Evolutionary conservation across 108 stramenopile species (phyloP).

Genomic region (Pseudonitzschia multiseries): DNA sequence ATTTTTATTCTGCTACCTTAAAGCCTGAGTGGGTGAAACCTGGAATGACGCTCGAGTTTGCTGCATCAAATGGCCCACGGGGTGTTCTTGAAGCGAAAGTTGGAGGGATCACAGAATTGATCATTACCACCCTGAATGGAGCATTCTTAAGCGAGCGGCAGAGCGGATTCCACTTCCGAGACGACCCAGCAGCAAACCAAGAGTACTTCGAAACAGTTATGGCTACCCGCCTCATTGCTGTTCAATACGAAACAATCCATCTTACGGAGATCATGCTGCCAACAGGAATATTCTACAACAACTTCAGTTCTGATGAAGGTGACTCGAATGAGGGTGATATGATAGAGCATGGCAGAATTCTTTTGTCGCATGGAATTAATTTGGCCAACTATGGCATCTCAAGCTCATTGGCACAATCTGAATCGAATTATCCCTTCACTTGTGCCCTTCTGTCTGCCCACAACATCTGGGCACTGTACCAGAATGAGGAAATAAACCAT

Average conservation of each 20-base stretch:
- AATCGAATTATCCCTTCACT: background rate
- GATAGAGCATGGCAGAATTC: background rate
- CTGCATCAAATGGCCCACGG: background rate
- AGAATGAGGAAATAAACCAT: background rate
- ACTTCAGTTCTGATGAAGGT: background rate
- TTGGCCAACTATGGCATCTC: conserved; percentile 7
- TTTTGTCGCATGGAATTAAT: conserved; percentile 6
- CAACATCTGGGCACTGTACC: background rate
- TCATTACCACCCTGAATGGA: conserved; percentile 1
- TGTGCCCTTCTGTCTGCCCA: conserved; percentile 1
- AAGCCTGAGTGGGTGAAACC: background rate
- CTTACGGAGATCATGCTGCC: background rate
- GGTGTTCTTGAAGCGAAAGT: background rate
- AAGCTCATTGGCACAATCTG: background rate
- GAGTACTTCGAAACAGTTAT: conserved; percentile 3
- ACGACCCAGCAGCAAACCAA: background rate
- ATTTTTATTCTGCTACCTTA: conserved; percentile 6
- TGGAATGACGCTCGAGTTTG: conserved; percentile 7
- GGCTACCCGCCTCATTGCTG: background rate
- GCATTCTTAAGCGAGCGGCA: background rate
- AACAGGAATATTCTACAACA: background rate
- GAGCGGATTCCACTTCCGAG: background rate
- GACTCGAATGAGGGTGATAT: background rate
- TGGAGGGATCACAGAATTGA: conserved; percentile 3
- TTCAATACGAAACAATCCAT: conserved; percentile 2